phyloP scores from a whole-genome alignment of 371 early-diverging fungal genomes.

The Rhizopus microsporus region DNA sequence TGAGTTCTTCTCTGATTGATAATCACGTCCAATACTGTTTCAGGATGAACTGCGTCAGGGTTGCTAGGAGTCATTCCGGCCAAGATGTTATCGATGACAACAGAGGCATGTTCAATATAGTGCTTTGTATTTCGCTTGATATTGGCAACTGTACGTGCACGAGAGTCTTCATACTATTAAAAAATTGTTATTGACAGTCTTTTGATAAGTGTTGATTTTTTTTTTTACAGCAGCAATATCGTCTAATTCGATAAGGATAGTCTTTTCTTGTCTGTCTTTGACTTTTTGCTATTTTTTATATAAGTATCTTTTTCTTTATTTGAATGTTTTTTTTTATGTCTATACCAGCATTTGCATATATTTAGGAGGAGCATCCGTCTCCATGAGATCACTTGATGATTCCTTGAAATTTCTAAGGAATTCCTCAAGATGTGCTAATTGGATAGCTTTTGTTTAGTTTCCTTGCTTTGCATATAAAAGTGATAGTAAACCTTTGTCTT shows the following conservation, averaged over 20 bases:
- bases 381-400: constrained; percentile 27
- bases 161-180: constrained; percentile 37
- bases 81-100: constrained; percentile 56
- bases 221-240: constrained; percentile 56
- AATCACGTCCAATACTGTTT: constrained; percentile 88
- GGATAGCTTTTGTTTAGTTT: not conserved
- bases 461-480: not conserved
- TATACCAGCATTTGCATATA: constrained; percentile 40
- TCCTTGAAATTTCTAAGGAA: constrained; percentile 37
- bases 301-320: not conserved
- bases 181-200: constrained; percentile 1
- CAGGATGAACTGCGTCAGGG: constrained; percentile 68
- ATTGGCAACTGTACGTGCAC: constrained; percentile 46
- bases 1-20: constrained; percentile 81
- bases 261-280: constrained; percentile 59
- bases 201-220: not conserved
- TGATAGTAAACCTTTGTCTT: constrained; percentile 33
- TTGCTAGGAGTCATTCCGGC: constrained; percentile 63
- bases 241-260: constrained; percentile 61
- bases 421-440: constrained; percentile 22
- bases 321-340: not conserved
- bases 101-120: constrained; percentile 78
- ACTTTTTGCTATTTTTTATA: constrained; percentile 52
- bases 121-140: constrained; percentile 85
- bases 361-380: constrained; percentile 27